Conservation (phyloP, 2,329 filamentous ascomycete genomes). For the Botryotinia globosa region DNA sequence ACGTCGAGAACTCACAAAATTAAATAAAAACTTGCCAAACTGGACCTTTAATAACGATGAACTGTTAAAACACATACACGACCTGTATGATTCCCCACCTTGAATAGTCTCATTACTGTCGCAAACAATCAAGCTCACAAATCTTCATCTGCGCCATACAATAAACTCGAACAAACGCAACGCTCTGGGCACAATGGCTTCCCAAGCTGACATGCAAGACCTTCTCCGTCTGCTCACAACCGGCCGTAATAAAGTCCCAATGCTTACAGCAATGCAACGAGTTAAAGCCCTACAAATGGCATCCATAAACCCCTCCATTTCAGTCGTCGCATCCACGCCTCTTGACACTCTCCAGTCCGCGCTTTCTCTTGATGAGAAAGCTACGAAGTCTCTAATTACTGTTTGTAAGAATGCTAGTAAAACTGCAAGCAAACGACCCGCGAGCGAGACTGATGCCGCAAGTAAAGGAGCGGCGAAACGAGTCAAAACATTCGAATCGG, state of each 20-base stretch:
- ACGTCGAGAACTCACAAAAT: background rate
- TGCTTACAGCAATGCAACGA: conserved; percentile 58
- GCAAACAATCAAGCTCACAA: background rate
- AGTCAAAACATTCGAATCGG: conserved; percentile 25
- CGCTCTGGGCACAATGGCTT: background rate
- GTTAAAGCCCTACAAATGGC: conserved; percentile 56
- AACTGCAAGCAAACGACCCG: conserved; percentile 29
- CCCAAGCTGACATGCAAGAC: conserved; percentile 53
- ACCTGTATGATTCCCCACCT: background rate
- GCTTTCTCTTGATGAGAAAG: conserved; percentile 35
- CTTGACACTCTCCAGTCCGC: conserved; percentile 29
- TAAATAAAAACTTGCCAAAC: background rate
- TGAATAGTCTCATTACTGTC: conserved; percentile 1
- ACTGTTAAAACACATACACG: background rate
- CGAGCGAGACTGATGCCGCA: conserved; percentile 24
- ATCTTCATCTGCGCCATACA: background rate
- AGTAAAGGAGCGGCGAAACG: conserved; percentile 29
- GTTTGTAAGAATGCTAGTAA: conserved; percentile 35
- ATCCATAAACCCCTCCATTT: conserved; percentile 43
- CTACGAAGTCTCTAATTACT: conserved; percentile 35
- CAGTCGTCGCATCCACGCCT: conserved; percentile 32
- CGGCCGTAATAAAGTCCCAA: conserved; percentile 51
- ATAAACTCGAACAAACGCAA: background rate
- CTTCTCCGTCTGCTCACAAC: conserved; percentile 58
- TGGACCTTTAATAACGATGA: background rate